A percentile compares a stretch with the other conserved stretches of the same genome.
These are phyloP conservation scores for Taiozyma sp. DNA, from an alignment of 1,139 yeast genomes.

Conservation along the genomic window DNA sequence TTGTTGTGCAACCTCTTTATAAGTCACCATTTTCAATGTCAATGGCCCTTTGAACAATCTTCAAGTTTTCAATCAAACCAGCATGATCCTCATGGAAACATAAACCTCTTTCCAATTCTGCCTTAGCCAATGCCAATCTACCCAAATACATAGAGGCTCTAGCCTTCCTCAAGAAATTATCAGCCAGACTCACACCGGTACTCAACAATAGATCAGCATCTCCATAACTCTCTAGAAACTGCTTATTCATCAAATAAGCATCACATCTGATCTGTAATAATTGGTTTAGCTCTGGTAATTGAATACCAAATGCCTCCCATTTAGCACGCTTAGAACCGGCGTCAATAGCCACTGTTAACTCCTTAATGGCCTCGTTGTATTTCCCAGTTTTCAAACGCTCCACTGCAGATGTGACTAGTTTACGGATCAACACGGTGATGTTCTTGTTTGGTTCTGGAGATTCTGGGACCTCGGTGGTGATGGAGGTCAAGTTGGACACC, in stretches of 20 bases:
- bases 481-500: constrained; percentile 50
- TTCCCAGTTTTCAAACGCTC: constrained; percentile 56
- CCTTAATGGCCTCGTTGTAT: constrained; percentile 65
- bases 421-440: constrained; percentile 60
- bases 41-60: constrained; percentile 14
- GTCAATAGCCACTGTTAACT: constrained; percentile 72
- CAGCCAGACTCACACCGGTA: constrained; percentile 60
- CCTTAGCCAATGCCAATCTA: constrained; percentile 64
- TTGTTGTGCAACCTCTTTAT: neutral
- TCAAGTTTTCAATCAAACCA: constrained; percentile 30
- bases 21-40: constrained; percentile 23
- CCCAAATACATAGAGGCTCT: constrained; percentile 68
- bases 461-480: constrained; percentile 57
- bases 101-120: constrained; percentile 74
- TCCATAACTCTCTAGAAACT: constrained; percentile 68
- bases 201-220: constrained; percentile 76
- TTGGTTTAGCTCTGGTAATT: constrained; percentile 69
- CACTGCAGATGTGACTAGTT: constrained; percentile 70
- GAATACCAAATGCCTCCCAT: constrained; percentile 79
- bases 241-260: constrained; percentile 59
- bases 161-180: constrained; percentile 78
- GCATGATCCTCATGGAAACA: constrained; percentile 53
- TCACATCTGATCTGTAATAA: constrained; percentile 81
- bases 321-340: constrained; percentile 70
- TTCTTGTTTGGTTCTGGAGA: constrained; percentile 56